Conservation (phyloP, 2,329 filamentous ascomycete genomes). For the Penicillium glabrum region DNA sequence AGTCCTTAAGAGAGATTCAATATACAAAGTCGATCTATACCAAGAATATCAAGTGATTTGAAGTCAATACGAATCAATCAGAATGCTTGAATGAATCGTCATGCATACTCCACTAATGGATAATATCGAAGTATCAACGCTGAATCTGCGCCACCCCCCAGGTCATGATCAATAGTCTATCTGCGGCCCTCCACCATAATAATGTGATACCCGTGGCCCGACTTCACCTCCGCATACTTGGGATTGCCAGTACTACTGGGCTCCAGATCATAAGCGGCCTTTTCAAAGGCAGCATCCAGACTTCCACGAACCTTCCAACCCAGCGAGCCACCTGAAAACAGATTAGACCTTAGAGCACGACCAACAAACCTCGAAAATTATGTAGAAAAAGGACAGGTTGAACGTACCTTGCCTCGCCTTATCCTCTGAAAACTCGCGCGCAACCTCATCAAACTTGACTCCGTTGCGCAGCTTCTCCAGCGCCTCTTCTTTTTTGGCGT, state of each 20-base stretch:
- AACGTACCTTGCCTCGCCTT: conserved; percentile 58
- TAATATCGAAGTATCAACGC: neutral
- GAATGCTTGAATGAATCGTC: neutral
- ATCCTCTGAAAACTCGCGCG: conserved; percentile 64
- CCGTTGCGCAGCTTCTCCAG: conserved; percentile 60
- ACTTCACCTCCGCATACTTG: conserved; percentile 63
- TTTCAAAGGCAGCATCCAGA: conserved; percentile 60
- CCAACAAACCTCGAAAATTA: neutral
- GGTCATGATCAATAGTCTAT: conserved; percentile 27
- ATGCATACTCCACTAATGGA: neutral
- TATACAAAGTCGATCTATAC: neutral
- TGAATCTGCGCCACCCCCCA: neutral
- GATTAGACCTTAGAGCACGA: neutral
- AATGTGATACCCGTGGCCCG: conserved; percentile 66
- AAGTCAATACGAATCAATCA: neutral
- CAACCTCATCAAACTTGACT: conserved; percentile 65
- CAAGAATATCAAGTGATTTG: neutral
- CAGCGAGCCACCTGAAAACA: conserved; percentile 54
- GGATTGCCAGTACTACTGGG: conserved; percentile 61
- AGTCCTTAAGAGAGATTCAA: neutral
- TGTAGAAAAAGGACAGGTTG: neutral
- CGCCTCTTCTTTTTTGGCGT: conserved; percentile 65
- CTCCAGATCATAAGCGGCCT: conserved; percentile 62
- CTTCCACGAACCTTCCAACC: conserved; percentile 63
- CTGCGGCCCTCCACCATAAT: conserved; percentile 68